phyloP scores from a whole-genome alignment of 2,329 filamentous ascomycete genomes.

The Venturia carpophila region DNA sequence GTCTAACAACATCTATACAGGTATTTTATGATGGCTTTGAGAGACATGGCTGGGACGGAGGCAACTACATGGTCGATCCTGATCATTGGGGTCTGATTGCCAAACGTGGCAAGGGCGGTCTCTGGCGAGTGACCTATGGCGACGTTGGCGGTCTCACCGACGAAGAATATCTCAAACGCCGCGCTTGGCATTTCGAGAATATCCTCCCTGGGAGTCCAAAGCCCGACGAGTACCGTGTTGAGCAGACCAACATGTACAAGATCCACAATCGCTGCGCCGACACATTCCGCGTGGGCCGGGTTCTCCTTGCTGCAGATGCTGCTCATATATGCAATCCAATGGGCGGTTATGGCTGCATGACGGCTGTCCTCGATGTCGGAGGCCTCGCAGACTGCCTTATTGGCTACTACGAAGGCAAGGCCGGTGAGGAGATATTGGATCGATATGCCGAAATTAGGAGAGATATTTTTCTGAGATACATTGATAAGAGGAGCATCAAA shows the following conservation, averaged over 20 bases:
- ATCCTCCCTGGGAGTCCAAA: conserved; percentile 27
- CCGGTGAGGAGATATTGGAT: conserved; percentile 37
- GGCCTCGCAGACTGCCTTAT: conserved; percentile 24
- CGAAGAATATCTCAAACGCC: conserved; percentile 20
- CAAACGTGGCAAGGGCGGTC: conserved; percentile 27
- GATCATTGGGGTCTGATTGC: conserved; percentile 34
- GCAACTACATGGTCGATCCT: conserved; percentile 35
- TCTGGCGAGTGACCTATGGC: conserved; percentile 38
- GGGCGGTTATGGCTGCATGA: conserved; percentile 15
- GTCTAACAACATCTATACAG: neutral
- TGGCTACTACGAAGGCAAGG: conserved; percentile 23
- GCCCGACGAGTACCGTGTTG: conserved; percentile 5
- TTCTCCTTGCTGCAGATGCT: conserved; percentile 17
- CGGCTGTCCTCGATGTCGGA: conserved; percentile 10
- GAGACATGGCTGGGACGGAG: conserved; percentile 32
- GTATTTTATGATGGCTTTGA: conserved; percentile 30
- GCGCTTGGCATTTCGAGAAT: conserved; percentile 25
- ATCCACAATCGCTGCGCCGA: conserved; percentile 16
- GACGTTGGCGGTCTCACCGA: conserved; percentile 27
- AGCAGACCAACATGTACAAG: conserved; percentile 13
- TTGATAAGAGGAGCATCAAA: conserved; percentile 27
- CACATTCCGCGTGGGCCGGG: conserved; percentile 7
- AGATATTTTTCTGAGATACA: conserved; percentile 33
- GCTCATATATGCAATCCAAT: conserved; percentile 15
- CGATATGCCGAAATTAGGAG: conserved; percentile 36